Percentiles rank a stretch among this genome's conserved stretches.
phyloP scores from a whole-genome alignment of 2,329 filamentous ascomycete genomes.

The Xylaria sp. region DNA sequence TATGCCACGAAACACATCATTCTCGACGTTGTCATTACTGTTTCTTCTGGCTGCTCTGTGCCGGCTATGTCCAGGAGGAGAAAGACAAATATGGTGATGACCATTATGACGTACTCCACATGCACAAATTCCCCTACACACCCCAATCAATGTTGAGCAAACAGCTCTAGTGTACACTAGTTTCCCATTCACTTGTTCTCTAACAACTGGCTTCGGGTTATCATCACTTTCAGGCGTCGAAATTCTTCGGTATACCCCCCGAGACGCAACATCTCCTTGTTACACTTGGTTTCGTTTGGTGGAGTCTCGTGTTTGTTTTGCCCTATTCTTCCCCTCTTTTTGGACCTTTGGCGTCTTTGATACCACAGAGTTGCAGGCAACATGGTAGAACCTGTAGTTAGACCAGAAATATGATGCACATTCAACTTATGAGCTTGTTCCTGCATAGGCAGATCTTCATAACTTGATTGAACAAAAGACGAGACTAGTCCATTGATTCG shows the following conservation, averaged over 20 bases:
- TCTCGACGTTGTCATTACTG: conserved; percentile 1
- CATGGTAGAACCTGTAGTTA: conserved; percentile 12
- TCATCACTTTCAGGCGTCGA: conserved; percentile 16
- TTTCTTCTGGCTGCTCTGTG: background rate
- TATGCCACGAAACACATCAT: background rate
- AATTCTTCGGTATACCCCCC: conserved; percentile 22
- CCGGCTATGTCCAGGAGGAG: background rate
- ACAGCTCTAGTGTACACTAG: conserved; percentile 10
- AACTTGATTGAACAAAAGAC: background rate
- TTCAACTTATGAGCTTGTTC: background rate
- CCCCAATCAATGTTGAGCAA: background rate
- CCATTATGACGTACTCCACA: background rate
- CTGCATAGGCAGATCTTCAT: background rate
- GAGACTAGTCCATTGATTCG: background rate
- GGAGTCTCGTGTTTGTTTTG: conserved; percentile 3
- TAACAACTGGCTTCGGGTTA: background rate
- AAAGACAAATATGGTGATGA: background rate
- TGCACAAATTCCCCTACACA: background rate
- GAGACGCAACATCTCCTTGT: background rate
- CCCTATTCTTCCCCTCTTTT: background rate
- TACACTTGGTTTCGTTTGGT: conserved; percentile 10
- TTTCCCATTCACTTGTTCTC: background rate
- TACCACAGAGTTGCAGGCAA: conserved; percentile 6
- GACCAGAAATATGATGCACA: background rate
- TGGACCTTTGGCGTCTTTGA: conserved; percentile 14